phyloP scores from a whole-genome alignment of 306 rosid genomes.

The Cucurbita maxima region DNA sequence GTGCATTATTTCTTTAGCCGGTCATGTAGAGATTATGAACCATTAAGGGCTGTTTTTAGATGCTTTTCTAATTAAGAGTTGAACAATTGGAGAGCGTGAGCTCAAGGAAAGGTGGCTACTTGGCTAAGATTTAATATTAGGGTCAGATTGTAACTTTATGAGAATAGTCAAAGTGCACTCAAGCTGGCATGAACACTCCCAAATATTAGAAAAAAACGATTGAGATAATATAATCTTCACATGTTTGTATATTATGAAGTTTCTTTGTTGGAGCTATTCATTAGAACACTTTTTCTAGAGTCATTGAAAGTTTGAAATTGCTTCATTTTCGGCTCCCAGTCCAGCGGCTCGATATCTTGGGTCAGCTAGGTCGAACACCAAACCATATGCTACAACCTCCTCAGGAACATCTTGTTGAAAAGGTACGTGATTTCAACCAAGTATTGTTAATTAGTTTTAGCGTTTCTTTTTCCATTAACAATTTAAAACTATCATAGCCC shows the following conservation, averaged over 20 bases:
- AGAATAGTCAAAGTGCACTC: neutral
- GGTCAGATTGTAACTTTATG: too few species aligned
- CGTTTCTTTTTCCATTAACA: neutral
- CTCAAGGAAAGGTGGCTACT: neutral
- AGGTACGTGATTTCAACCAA: conserved; percentile 19
- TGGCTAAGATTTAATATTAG: too few species aligned
- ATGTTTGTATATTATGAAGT: neutral
- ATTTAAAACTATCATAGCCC: neutral
- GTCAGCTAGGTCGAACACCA: conserved; percentile 29
- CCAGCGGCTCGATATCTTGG: conserved; percentile 24
- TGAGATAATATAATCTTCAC: neutral
- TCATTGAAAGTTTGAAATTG: neutral
- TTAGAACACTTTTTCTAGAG: neutral
- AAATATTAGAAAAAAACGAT: neutral
- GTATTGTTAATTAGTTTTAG: neutral
- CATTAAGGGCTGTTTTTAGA: neutral
- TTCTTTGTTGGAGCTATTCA: neutral
- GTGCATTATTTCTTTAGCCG: neutral
- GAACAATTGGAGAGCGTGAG: neutral
- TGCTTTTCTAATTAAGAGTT: neutral
- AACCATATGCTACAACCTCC: conserved; percentile 44
- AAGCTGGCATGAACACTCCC: too few species aligned
- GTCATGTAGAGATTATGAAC: neutral
- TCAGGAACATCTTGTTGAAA: conserved; percentile 63
- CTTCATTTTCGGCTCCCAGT: conserved; percentile 19